A percentile compares a stretch with the other conserved stretches of the same genome.
Conservation (phyloP, 257 asterid genomes). For the Anisodus acutangulus region DNA sequence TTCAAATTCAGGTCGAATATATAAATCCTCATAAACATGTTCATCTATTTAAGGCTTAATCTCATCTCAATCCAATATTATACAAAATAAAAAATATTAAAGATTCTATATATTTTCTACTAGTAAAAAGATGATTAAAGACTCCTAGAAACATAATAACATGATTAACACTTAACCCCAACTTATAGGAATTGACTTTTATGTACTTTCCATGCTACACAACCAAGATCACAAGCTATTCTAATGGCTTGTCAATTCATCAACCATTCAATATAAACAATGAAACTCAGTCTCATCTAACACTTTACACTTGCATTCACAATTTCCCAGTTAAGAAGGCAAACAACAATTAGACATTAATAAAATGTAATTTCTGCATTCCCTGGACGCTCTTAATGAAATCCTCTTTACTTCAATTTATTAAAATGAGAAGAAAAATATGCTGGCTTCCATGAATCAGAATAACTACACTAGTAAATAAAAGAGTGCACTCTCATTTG, state of each 20-base stretch:
- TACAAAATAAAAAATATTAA: neutral
- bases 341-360: neutral
- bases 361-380: neutral
- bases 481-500: neutral
- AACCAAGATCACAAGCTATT: neutral
- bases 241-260: neutral
- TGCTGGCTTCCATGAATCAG: neutral
- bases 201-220: neutral
- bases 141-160: neutral
- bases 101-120: neutral
- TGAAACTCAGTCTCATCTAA: constrained; percentile 10
- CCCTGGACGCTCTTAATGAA: neutral
- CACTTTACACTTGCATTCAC: neutral
- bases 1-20: neutral
- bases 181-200: neutral
- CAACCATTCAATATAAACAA: constrained; percentile 3
- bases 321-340: neutral
- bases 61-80: neutral
- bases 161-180: neutral
- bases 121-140: neutral
- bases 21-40: neutral
- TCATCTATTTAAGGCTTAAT: neutral
- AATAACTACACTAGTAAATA: constrained; percentile 7
- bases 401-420: neutral
- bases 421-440: neutral